Base-by-base conservation (phyloP, 2,329 filamentous ascomycete genomes). In the Lachnellula arida region DNA sequence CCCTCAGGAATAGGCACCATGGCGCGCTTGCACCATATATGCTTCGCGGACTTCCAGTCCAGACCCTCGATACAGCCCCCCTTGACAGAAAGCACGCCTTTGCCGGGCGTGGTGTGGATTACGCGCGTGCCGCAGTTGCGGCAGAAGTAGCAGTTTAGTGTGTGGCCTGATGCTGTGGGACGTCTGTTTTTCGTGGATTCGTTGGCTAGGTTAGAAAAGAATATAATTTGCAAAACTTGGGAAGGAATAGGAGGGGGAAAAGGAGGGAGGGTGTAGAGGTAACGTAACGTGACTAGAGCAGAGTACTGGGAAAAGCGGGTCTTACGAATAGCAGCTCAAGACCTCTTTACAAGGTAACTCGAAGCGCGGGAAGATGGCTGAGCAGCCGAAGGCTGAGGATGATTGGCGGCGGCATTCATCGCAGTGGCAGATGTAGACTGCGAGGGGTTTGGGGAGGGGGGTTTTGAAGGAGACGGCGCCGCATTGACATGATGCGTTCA, bases 401-500 rank as follows among this genome's bases (percentile, higher is more conserved):
- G 83, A 82, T 72, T 88, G 86, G 55, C 80, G 77, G 48, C 81
- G 79, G 70, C 86, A 89, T 67, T 85, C 79, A 54, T 75, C 72
- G 70, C 87, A 89, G 72, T 89, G 87, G 72, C 86, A 89, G 67
- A 88, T 82, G 70, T 86, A 89, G 50, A 88, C 73, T n/a, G 79
- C 80, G 44, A 87, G 71, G 0, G 86, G 86, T 55, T 79, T 74
- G 3, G 76, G 70, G 0, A 79, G 71, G 1, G 86, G 84, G 32
- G 85, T 87, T 59, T 75, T 80, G 74, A 89, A 89, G 39, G 68
- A 66, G 52, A 88, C 77, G 15, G 78, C 72, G 51, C 83, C 82
- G 73, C 87, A 90, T 69, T 88, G 83, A 67, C 86, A 57, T 23
- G 55, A 53, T 37, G 56, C 58, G 39, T 60, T 47, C 52, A 56